Percentiles rank a stretch among this genome's conserved stretches.
phyloP scores from a whole-genome alignment of 2,329 filamentous ascomycete species.

The Cladophialophora immunda region DNA sequence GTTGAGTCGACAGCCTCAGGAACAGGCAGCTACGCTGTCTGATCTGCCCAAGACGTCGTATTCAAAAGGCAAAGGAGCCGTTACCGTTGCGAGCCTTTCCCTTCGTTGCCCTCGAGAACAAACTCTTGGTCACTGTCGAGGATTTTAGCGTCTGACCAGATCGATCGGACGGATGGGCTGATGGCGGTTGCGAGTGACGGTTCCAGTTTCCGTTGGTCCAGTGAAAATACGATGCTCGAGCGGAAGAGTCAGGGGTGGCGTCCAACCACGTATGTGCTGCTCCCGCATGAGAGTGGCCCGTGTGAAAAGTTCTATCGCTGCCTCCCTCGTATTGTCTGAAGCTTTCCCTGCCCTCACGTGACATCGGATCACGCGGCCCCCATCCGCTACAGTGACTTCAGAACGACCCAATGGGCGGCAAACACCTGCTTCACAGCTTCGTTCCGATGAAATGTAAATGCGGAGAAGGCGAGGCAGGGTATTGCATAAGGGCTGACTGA shows the following conservation, averaged over 20 bases:
- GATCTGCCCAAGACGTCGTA: not conserved
- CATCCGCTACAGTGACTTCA: not conserved
- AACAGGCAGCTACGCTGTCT: not conserved
- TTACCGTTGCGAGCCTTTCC: not conserved
- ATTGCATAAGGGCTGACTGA: slow-evolving; percentile 6
- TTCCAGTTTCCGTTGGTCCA: slow-evolving; percentile 18
- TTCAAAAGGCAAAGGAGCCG: slow-evolving; percentile 1
- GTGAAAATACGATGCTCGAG: not conserved
- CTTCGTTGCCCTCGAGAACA: not conserved
- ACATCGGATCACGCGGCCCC: not conserved
- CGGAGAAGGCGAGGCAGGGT: not conserved
- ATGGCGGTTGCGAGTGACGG: slow-evolving; percentile 4
- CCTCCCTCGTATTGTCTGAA: not conserved
- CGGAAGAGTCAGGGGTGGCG: slow-evolving; percentile 6
- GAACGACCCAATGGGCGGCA: not conserved
- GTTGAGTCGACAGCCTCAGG: not conserved
- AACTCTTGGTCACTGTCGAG: not conserved
- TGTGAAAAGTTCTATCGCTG: not conserved
- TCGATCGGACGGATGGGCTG: slow-evolving; percentile 22
- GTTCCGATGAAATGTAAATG: not conserved
- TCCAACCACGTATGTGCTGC: not conserved
- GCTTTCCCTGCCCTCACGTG: not conserved
- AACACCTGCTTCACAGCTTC: not conserved
- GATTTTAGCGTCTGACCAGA: slow-evolving; percentile 22
- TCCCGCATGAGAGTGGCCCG: not conserved